Evolutionary conservation across 768 basidiomycete species (phyloP), one percentile per base, ranked within the genome.

Genomic region (Daedaleopsis sinensis): DNA sequence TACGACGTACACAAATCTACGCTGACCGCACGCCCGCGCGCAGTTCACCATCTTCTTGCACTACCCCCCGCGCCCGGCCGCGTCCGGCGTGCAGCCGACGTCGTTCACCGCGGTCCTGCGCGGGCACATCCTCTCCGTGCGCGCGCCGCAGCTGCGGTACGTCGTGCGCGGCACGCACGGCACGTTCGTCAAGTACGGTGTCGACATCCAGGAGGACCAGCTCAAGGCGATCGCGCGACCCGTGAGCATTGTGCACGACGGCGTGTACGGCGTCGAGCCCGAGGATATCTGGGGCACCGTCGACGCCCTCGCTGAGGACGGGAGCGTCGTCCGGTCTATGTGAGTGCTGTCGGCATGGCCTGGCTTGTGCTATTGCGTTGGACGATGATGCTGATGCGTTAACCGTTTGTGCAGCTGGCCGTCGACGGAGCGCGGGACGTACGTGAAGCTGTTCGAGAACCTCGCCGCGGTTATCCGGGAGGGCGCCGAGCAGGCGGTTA

Each of bases 151-250:
- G 72, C 73, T 88, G 23, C 86, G 93, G 21, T 96, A 84, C 72
- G 69, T 83, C 44, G 81, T 93, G 61, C 86, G 88, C 55, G 91
- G 92, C 44, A 85, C 85, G 23, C 80, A 81, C 61, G 92, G 90
- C 27, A 83, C 86, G 3, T 94, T 82, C 74, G 78, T 81, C 59
- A 95, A 96, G 73, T 83, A 80, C 68, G 92, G 92, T 6, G 71
- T 91, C 21, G 93, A 94, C 72, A 75, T 85, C 3, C 93, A 95
- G 70, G 93, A 94, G 74, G 85, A 86, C 54, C 87, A 91, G 64
- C 81, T 93, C 52, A 87, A 86, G 68, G 78, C 71, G 12, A 83
- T 87, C 52, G 68, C 80, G 10, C 72, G 76, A 5, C 83, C 84
- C 24, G 71, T 68, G 16, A 77, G 73, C 12, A 84, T 70, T 48